Base-by-base conservation (phyloP, 495 filamentous ascomycete species). In the Aspergillus saccharolyticus region DNA sequence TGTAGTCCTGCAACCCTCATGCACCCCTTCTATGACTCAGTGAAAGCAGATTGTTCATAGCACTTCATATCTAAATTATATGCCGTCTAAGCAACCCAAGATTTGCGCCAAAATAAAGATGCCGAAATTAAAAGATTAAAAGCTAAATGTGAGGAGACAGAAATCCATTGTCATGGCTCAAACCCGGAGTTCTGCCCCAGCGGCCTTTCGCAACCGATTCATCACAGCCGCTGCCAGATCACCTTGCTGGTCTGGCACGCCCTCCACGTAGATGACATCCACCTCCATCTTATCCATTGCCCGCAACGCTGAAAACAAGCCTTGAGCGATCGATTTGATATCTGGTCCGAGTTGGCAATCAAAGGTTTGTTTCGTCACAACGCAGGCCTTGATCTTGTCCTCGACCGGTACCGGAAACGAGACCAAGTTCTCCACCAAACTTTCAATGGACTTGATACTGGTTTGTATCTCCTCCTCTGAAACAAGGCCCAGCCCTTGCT, bases 171-270 rank as follows among this genome's bases (percentile, higher is more conserved):
- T 39, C 33, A 8, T 24, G 57, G 58, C 57, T 58, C 66, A 80
- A 20, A 69, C 67, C 52, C 66, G 64, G 42, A 80, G 61, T 58
- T 76, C 75, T 25, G 67, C 60, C 28, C 79, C 79, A 44, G 94
- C 91, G 33, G 93, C 93, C 74, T 97, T 97, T 48, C 94, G 77
- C 8, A 97, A 73, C 61, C 93, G 78, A 66, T 98, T 98, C 95
- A 98, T 97, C 45, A 98, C 85, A 9, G 94, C 95, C 17, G 91
- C 88, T n/a, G 91, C 90, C 54, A 92, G 83, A 65, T 90, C 87
- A 42, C 86, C 86, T 43, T 88, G 83, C 5, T 59, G 48, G 62
- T 94, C 92, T 39, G 82, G 75, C 44, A 96, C 88, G 10, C 93
- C 92, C 69, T 99, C 94, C 4, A 97, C 90, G 63, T 90, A 88